Evolutionary conservation across 257 asterid genomes (phyloP), one percentile per base, ranked within the genome.

Genomic region (Cruciata laevipes): DNA sequence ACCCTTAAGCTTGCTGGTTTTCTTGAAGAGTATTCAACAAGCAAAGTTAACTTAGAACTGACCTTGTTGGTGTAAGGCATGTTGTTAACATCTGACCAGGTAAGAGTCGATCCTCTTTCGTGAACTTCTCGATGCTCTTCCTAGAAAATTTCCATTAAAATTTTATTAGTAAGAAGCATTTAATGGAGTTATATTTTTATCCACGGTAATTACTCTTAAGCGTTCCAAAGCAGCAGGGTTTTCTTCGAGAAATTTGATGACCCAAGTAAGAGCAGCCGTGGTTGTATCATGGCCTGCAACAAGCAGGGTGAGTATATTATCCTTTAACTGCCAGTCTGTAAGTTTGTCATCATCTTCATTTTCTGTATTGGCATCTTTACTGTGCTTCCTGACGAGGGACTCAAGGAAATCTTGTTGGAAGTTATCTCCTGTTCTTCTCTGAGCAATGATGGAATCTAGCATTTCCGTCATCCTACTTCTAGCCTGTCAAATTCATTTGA

Each of bases 201-300:
- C 20, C 30, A 56, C 65, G n/a, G 23, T 60, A 69, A 71, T 74
- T 87, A 90, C 95, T 74, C 94, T 78, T 65, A 90, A 78, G 59
- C 77, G 80, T 76, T 90, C 85, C 79, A 90, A 73, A 33, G 76
- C 94, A 33, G 55, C 80, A 56, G 89, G 91, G 58, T 87, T 90
- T 80, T 87, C 91, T 78, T 75, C 94, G 24, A 86, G 89, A 71
- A 80, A 87, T 69, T 90, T 87, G 81, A 85, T 69, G 31, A 86
- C 81, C 95, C 97, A 90, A 53, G 97, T 87, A 60, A 90, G 77
- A 61, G 82, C 95, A 70, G 97, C 97, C 61, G 97, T 87, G 12
- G 97, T 90, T 71, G 97, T 87, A 72, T 90, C 95, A 72, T 87
- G 97, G 24, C 97, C 97, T 27, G 97, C 97, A 77, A 87, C 88